Conservation (phyloP, 1,139 yeast genomes). For the Spathaspora sp. region DNA sequence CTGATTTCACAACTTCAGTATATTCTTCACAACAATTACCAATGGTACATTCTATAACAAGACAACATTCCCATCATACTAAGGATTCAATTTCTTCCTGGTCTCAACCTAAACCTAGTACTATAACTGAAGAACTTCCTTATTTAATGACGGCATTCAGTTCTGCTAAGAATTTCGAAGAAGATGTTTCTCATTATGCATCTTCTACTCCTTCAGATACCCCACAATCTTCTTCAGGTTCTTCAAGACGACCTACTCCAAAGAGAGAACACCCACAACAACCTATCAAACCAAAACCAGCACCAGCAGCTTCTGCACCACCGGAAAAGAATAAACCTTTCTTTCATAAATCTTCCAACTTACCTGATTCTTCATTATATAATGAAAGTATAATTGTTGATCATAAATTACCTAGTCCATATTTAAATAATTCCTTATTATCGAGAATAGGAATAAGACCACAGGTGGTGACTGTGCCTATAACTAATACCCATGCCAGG, state of each 20-base stretch:
- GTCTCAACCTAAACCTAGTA: slow-evolving; percentile 22
- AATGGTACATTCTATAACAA: slow-evolving; percentile 44
- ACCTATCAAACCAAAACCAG: not conserved
- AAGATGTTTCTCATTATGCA: slow-evolving; percentile 43
- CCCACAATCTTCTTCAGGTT: not conserved
- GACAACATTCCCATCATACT: slow-evolving; percentile 20
- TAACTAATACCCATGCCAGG: not conserved
- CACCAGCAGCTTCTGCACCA: not conserved
- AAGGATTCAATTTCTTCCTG: slow-evolving; percentile 19
- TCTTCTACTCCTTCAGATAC: slow-evolving; percentile 8
- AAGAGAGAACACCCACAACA: not conserved
- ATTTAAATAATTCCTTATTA: slow-evolving; percentile 36
- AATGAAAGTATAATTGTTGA: slow-evolving; percentile 29
- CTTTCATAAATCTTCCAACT: slow-evolving; percentile 24
- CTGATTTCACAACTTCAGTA: slow-evolving; percentile 3
- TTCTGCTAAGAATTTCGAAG: slow-evolving; percentile 50
- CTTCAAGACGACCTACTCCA: slow-evolving; percentile 2
- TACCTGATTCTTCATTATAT: slow-evolving; percentile 37
- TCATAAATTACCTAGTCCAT: slow-evolving; percentile 29
- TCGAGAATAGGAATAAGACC: slow-evolving; percentile 45
- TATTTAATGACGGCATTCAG: slow-evolving; percentile 57
- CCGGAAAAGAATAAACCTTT: slow-evolving; percentile 16
- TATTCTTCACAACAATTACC: slow-evolving; percentile 34
- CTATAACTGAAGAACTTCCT: slow-evolving; percentile 53
- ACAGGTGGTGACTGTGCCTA: slow-evolving; percentile 34